Percentiles rank a stretch among this genome's conserved stretches.
phyloP scores from a whole-genome alignment of 495 filamentous ascomycete genomes.

The Pseudevernia furfuracea region DNA sequence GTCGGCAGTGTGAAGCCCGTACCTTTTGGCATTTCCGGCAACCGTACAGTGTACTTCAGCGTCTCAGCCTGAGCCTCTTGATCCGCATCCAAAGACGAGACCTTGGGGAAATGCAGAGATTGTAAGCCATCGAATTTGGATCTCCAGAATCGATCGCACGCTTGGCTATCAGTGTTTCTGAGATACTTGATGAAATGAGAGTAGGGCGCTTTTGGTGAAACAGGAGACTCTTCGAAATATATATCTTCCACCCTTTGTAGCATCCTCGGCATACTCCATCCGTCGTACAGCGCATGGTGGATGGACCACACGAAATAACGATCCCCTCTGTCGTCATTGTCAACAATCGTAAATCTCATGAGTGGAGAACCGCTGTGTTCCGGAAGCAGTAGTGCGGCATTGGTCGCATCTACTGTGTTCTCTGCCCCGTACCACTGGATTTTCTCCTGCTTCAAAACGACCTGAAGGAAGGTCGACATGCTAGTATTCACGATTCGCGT shows the following conservation, averaged over 20 bases:
- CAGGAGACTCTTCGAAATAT: slow-evolving; percentile 26
- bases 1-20: slow-evolving; percentile 39
- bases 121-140: slow-evolving; percentile 31
- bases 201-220: slow-evolving; percentile 29
- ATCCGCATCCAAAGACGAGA: slow-evolving; percentile 23
- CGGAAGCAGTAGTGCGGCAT: slow-evolving; percentile 35
- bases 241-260: slow-evolving; percentile 48
- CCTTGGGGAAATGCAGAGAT: slow-evolving; percentile 21
- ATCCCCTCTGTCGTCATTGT: neutral
- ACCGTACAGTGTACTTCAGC: slow-evolving; percentile 26
- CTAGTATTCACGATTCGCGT: slow-evolving; percentile 49
- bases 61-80: slow-evolving; percentile 30
- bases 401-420: neutral
- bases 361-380: slow-evolving; percentile 50
- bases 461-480: slow-evolving; percentile 44
- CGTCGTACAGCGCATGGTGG: slow-evolving; percentile 67
- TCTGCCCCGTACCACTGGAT: slow-evolving; percentile 34
- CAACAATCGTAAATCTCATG: slow-evolving; percentile 47
- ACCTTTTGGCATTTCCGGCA: slow-evolving; percentile 29
- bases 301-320: slow-evolving; percentile 53
- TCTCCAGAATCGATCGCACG: slow-evolving; percentile 42
- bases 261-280: slow-evolving; percentile 56
- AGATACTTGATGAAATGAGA: slow-evolving; percentile 40
- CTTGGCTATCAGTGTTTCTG: slow-evolving; percentile 29
- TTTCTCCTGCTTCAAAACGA: slow-evolving; percentile 42